phyloP scores from a whole-genome alignment of 495 filamentous ascomycete species.

The Penicillium turbatum region DNA sequence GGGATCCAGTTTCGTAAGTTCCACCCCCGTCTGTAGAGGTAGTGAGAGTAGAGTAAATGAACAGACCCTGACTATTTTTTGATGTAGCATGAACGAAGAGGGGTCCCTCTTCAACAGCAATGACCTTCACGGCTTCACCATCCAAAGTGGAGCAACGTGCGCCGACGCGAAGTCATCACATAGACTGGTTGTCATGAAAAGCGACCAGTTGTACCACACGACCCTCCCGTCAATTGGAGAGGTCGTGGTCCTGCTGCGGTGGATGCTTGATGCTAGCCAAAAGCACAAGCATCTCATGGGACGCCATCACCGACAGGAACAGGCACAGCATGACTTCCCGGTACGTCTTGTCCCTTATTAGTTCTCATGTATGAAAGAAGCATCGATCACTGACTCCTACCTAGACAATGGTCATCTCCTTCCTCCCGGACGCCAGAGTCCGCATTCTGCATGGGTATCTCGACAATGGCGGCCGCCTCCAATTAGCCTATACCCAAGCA shows the following conservation, averaged over 20 bases:
- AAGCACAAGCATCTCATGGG: background rate
- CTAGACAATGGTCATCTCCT: constrained; percentile 11
- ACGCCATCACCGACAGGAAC: background rate
- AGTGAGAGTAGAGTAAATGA: background rate
- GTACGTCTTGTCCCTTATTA: background rate
- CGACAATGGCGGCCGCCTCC: background rate
- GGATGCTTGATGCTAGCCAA: constrained; percentile 1
- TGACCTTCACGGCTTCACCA: constrained; percentile 1
- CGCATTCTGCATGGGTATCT: constrained; percentile 10
- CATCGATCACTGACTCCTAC: background rate
- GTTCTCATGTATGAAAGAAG: background rate
- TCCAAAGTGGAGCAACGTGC: background rate
- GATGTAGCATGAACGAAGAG: background rate
- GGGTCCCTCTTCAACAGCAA: background rate
- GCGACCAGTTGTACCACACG: background rate
- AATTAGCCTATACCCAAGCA: constrained; percentile 3
- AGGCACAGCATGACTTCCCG: constrained; percentile 1
- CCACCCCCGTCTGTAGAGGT: background rate
- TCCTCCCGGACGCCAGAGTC: constrained; percentile 2
- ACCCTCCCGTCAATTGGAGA: background rate
- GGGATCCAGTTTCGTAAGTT: background rate
- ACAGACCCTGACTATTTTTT: background rate
- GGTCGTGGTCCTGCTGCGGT: constrained; percentile 2
- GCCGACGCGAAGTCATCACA: background rate
- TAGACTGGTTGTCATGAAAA: constrained; percentile 1